Base-by-base conservation (phyloP, 2,329 filamentous ascomycete genomes). In the Emmonsiellopsis sp. region DNA sequence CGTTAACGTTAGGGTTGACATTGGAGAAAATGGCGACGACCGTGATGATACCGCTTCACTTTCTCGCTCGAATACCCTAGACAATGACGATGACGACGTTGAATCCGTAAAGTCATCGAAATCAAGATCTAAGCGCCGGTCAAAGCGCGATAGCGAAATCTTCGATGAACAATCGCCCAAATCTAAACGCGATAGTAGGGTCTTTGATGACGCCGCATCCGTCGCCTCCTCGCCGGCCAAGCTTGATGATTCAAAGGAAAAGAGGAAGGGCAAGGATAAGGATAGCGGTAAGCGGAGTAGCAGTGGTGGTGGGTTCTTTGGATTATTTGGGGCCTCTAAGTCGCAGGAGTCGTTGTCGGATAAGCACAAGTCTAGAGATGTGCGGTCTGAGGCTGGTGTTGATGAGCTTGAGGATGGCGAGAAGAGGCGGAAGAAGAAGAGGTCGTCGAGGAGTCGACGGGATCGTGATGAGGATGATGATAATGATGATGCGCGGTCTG, bases 371-470 rank as follows among this genome's bases (percentile, higher is more conserved):
- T 61, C 64, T 52, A 63, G 65, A 13, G 67, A 70, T 43, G 62
- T 63, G 8, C 62, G 67, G 52, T 71, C 71, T 9, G 69, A 72
- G 56, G 59, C 62, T 49, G 67, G 62, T 53, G 55, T 61, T 44
- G 67, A 69, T 17, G 73, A 74, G 14, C 68, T 68, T 47, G 67
- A 67, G 40, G 69, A 74, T 40, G 65, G 67, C 11, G 62, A 65
- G 32, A 72, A 73, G 52, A 73, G 69, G 55, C 72, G 71, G 43
- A 74, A 71, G 56, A 71, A 71, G 57, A 75, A 76, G 61, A 74
- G 68, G 64, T 60, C 69, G 62, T 63, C 68, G 52, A 60, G 71
- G 64, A 61, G 70, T 43, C 60, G 61, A 55, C 34, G 17, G 34
- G 47, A 49, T 11, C 17, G 34, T 4, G 47, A 14, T 49, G 47